Evolutionary conservation across 139 green algal genomes (phyloP).

Genomic region (Chlorella sorokiniana): DNA sequence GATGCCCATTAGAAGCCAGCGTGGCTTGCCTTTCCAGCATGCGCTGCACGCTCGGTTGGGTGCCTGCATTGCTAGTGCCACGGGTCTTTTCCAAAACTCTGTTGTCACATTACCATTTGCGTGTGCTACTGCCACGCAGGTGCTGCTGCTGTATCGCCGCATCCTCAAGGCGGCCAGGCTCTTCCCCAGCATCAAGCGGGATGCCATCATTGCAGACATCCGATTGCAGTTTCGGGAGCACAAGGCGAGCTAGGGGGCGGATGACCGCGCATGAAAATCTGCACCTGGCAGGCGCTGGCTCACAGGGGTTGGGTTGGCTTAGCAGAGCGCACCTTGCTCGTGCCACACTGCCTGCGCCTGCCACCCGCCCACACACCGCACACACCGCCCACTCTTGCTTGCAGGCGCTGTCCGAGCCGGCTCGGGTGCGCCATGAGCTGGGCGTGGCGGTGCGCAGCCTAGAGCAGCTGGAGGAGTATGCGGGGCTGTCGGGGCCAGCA

Average conservation of each 20-base stretch:
- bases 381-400: background rate
- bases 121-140: background rate
- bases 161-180: constrained; percentile 76
- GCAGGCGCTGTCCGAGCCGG: constrained; percentile 51
- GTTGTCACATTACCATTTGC: too few species aligned
- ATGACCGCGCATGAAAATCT: background rate
- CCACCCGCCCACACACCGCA: background rate
- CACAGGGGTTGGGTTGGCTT: too few species aligned
- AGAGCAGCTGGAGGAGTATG: constrained; percentile 48
- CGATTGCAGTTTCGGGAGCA: constrained; percentile 74
- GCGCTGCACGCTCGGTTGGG: background rate
- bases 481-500: constrained; percentile 11
- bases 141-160: constrained; percentile 70
- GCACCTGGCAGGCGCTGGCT: too few species aligned
- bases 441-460: constrained; percentile 39
- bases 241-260: constrained; percentile 56
- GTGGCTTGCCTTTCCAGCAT: background rate
- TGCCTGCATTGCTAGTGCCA: background rate
- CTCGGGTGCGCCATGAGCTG: constrained; percentile 31
- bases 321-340: too few species aligned
- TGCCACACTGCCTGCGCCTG: background rate
- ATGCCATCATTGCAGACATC: constrained; percentile 70
- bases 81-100: too few species aligned
- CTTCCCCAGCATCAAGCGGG: constrained; percentile 75
- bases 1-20: background rate